Percentiles rank a stretch among this genome's conserved stretches.
These are phyloP conservation scores for Saitozyma sp. DNA, from an alignment of 768 basidiomycete genomes.

Conservation along the genomic window DNA sequence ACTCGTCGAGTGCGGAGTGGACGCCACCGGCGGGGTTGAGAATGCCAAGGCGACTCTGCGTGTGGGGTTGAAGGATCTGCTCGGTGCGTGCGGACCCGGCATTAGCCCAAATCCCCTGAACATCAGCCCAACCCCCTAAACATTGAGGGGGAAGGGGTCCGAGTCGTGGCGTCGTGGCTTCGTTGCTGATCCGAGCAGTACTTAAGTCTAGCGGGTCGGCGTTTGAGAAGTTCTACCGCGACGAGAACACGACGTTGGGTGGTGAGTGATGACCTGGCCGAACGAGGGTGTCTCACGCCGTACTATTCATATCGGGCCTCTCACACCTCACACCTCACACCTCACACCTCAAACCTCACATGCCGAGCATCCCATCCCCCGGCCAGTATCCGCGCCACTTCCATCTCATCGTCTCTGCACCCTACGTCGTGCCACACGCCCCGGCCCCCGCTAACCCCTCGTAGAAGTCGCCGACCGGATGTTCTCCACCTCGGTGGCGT, in stretches of 20 bases:
- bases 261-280: conserved; percentile 45
- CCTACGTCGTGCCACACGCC: no score
- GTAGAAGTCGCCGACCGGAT: conserved; percentile 78
- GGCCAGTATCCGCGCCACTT: background rate
- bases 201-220: conserved; percentile 86
- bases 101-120: background rate
- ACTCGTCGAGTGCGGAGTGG: conserved; percentile 61
- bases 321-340: no score
- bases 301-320: no score
- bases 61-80: conserved; percentile 73
- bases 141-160: background rate
- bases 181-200: conserved; percentile 54
- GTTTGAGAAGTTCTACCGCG: conserved; percentile 75
- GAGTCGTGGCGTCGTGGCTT: background rate
- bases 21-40: conserved; percentile 66
- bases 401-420: background rate
- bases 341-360: no score
- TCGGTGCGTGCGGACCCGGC: conserved; percentile 59
- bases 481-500: conserved; percentile 82
- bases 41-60: conserved; percentile 64
- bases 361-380: no score
- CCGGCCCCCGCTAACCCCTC: background rate
- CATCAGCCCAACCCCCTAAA: background rate
- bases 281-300: background rate
- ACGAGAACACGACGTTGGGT: conserved; percentile 76